phyloP scores from a whole-genome alignment of 2,329 filamentous ascomycete species.

The Cucurbitaria berberidis region DNA sequence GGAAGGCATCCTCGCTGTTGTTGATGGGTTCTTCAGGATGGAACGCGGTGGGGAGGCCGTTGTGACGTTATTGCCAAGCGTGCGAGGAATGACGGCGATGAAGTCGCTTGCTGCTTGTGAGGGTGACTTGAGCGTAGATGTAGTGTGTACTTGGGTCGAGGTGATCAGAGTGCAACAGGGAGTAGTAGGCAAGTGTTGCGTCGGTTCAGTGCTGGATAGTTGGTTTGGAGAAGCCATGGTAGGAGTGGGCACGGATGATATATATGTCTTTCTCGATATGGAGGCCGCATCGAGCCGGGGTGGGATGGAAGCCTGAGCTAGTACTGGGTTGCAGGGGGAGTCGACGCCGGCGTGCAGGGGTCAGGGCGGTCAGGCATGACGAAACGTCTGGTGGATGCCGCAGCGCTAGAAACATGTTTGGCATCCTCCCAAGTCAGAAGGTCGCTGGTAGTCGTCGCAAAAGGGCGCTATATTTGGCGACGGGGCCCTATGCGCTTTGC shows the following conservation, averaged over 20 bases:
- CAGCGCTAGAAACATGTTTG: constrained; percentile 25
- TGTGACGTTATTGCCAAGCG: constrained; percentile 33
- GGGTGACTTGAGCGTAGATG: constrained; percentile 24
- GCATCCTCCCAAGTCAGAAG: constrained; percentile 32
- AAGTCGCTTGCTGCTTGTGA: constrained; percentile 33
- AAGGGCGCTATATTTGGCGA: constrained; percentile 23
- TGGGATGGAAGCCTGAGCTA: constrained; percentile 36
- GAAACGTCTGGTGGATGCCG: constrained; percentile 22
- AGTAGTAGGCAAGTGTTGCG: constrained; percentile 8
- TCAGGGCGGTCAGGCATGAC: constrained; percentile 47
- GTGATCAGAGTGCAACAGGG: constrained; percentile 11
- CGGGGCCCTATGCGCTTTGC: constrained; percentile 8
- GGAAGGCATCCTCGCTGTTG: constrained; percentile 42
- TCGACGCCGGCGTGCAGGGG: constrained; percentile 7
- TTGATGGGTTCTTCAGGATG: constrained; percentile 40
- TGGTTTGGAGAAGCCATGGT: constrained; percentile 24
- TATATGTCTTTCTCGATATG: constrained; percentile 43
- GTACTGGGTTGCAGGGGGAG: constrained; percentile 9
- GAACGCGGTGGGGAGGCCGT: constrained; percentile 39
- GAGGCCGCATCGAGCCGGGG: constrained; percentile 24
- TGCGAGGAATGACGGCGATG: constrained; percentile 32
- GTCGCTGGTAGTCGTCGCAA: constrained; percentile 19
- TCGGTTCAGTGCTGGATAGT: constrained; percentile 16
- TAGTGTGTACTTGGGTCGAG: constrained; percentile 20
- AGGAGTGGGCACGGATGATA: constrained; percentile 28